Conservation (phyloP, 2,329 filamentous ascomycete species). For the Phaeosphaeriaceae sp. region DNA sequence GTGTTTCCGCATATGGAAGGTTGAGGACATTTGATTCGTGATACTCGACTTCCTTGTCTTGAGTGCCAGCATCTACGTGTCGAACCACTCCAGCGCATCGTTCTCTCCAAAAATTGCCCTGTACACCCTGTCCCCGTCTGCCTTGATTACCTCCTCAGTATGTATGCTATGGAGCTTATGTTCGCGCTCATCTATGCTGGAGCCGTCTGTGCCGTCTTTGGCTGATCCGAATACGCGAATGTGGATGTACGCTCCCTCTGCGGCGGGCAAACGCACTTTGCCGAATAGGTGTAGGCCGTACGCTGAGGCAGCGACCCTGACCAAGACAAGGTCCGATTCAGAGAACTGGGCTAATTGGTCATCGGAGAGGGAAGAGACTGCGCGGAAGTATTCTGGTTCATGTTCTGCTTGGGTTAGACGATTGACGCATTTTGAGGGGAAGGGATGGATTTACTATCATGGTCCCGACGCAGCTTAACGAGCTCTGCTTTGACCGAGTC, state of each 20-base stretch:
- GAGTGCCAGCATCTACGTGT: conserved; percentile 28
- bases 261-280: conserved; percentile 34
- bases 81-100: conserved; percentile 44
- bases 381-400: conserved; percentile 46
- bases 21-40: not conserved
- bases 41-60: not conserved
- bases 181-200: conserved; percentile 37
- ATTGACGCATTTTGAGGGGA: not conserved
- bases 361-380: conserved; percentile 50
- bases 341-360: conserved; percentile 40
- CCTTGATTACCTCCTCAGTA: conserved; percentile 40
- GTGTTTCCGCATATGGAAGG: too few relatives aligned
- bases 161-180: conserved; percentile 45
- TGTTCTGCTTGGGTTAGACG: conserved; percentile 29
- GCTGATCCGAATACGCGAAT: conserved; percentile 40
- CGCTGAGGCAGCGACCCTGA: conserved; percentile 38
- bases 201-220: conserved; percentile 44
- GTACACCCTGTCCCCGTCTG: conserved; percentile 38
- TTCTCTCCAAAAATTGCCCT: conserved; percentile 40
- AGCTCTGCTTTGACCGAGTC: conserved; percentile 41
- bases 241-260: conserved; percentile 39
- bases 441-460: conserved; percentile 36
- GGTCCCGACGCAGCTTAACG: conserved; percentile 40
- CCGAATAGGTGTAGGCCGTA: conserved; percentile 44
- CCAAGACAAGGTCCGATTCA: conserved; percentile 29